Evolutionary conservation across 371 early-diverging fungal species (phyloP).

Genomic region (Mortierella sp.): DNA sequence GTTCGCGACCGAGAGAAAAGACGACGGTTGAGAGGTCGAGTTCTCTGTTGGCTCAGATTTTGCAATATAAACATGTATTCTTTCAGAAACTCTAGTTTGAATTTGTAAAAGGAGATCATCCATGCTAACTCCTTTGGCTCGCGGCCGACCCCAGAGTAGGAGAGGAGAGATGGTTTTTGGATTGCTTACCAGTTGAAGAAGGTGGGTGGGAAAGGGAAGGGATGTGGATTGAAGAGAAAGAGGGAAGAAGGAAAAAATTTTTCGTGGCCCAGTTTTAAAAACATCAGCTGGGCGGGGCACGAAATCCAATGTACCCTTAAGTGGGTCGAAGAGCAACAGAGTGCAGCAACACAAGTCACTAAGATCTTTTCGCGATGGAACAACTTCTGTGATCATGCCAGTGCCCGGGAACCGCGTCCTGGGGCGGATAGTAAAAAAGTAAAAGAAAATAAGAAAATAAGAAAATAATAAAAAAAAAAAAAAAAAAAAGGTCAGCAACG

Average conservation of each 20-base stretch:
- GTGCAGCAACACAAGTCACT: no score
- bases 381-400: no score
- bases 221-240: slow-evolving; percentile 3
- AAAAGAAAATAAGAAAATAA: neutral
- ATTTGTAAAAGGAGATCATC: slow-evolving; percentile 52
- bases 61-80: slow-evolving; percentile 55
- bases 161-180: no score
- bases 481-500: neutral
- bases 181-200: neutral
- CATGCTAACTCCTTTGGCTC: slow-evolving; percentile 20
- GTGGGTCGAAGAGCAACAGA: neutral
- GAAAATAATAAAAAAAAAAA: neutral
- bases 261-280: neutral
- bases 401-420: no score
- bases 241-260: slow-evolving; percentile 15
- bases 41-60: slow-evolving; percentile 46
- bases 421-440: neutral
- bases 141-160: neutral
- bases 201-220: neutral
- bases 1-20: no score
- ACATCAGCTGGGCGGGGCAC: neutral
- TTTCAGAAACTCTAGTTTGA: slow-evolving; percentile 57
- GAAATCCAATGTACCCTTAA: neutral
- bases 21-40: no score
- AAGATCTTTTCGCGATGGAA: no score